phyloP scores from a whole-genome alignment of 2,329 filamentous ascomycete genomes.

The Fusarium mangiferae region DNA sequence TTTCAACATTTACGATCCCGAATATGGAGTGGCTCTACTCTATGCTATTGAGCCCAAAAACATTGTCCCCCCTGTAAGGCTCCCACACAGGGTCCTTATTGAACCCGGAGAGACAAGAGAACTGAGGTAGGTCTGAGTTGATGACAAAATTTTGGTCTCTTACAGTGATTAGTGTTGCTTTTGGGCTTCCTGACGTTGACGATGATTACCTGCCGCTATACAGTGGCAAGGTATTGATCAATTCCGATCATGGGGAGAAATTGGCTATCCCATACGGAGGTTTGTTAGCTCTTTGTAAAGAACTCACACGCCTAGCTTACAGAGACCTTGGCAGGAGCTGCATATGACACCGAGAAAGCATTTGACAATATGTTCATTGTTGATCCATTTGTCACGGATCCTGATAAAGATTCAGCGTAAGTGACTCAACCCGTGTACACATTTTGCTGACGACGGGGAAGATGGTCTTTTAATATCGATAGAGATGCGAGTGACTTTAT shows the following conservation, averaged over 20 bases:
- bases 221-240: slow-evolving; percentile 56
- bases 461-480: slow-evolving; percentile 49
- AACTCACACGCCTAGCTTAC: not conserved
- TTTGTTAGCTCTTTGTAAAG: slow-evolving; percentile 14
- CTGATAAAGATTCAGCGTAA: slow-evolving; percentile 41
- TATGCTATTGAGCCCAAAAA: slow-evolving; percentile 43
- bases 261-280: slow-evolving; percentile 57
- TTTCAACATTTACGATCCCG: slow-evolving; percentile 46
- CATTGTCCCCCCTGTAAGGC: slow-evolving; percentile 44
- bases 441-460: slow-evolving; percentile 20
- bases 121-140: slow-evolving; percentile 38
- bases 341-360: slow-evolving; percentile 53
- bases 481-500: slow-evolving; percentile 45
- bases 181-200: slow-evolving; percentile 45
- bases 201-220: slow-evolving; percentile 55
- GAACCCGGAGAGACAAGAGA: slow-evolving; percentile 45
- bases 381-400: slow-evolving; percentile 42
- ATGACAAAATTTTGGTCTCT: not conserved
- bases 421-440: not conserved
- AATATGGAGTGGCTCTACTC: slow-evolving; percentile 44
- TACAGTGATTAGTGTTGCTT: slow-evolving; percentile 41
- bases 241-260: slow-evolving; percentile 53
- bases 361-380: slow-evolving; percentile 51
- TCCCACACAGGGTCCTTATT: slow-evolving; percentile 44
- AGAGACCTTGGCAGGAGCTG: slow-evolving; percentile 43